Conservation (phyloP, 179 eudicot species). For the Drosera spatulata region DNA sequence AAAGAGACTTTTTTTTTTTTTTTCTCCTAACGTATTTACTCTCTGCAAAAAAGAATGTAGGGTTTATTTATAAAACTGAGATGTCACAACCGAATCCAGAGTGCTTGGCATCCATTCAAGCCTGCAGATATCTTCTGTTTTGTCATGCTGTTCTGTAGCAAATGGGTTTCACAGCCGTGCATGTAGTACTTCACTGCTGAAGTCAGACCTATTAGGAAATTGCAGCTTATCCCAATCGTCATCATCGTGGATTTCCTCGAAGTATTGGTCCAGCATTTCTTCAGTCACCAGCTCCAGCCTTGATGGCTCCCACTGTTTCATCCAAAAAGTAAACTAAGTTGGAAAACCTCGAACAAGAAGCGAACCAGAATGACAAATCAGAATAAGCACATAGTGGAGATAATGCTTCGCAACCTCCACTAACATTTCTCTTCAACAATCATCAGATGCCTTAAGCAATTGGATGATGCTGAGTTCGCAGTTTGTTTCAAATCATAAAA, state of each 20-base stretch:
- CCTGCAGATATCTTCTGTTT: too few species aligned
- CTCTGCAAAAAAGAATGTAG: too few species aligned
- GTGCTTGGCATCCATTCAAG: too few species aligned
- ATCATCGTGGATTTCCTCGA: constrained; percentile 1
- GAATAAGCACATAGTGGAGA: not conserved
- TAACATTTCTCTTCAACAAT: too few species aligned
- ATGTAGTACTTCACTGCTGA: not conserved
- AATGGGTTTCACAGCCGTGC: too few species aligned
- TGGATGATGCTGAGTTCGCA: not conserved
- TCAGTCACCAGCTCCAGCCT: constrained; percentile 6
- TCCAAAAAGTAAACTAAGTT: not conserved
- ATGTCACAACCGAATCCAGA: too few species aligned
- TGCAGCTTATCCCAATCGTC: constrained; percentile 1
- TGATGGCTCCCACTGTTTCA: constrained; percentile 10
- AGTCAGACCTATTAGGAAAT: not conserved
- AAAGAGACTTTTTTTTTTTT: too few species aligned
- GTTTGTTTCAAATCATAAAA: not conserved
- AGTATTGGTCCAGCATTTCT: not conserved
- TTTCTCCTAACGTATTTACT: too few species aligned
- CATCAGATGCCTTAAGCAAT: not conserved
- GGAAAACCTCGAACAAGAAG: not conserved
- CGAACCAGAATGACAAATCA: not conserved
- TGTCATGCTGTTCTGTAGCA: too few species aligned
- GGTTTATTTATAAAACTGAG: too few species aligned
- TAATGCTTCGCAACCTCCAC: too few species aligned